Evolutionary conservation across 768 basidiomycete genomes (phyloP).

Genomic region (Cantharellus cinnabarinus): DNA sequence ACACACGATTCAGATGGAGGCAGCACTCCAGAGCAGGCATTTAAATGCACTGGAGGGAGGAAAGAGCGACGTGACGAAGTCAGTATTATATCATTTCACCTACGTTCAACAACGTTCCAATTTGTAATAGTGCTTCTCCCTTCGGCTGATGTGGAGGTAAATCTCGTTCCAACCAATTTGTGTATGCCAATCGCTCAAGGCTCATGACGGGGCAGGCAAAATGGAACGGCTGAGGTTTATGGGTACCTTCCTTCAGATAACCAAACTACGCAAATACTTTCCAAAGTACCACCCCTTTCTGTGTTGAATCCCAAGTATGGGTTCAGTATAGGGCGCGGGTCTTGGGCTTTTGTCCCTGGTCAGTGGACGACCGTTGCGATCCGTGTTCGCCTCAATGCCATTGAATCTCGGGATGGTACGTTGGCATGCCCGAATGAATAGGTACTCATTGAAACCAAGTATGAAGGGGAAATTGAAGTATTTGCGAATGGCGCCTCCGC

Average conservation of each 20-base stretch:
- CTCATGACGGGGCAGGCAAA: not conserved
- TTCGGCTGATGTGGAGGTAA: slow-evolving; percentile 42
- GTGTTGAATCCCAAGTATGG: slow-evolving; percentile 44
- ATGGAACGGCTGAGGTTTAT: slow-evolving; percentile 36
- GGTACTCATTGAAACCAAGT: not conserved
- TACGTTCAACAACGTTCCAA: too few relatives aligned
- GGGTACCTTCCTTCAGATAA: slow-evolving; percentile 37
- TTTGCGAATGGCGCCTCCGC: slow-evolving; percentile 46
- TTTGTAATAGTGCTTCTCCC: slow-evolving; percentile 30
- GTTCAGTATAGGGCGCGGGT: slow-evolving; percentile 45
- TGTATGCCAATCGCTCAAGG: not conserved
- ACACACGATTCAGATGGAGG: not conserved
- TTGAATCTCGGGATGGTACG: slow-evolving; percentile 40
- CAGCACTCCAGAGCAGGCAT: slow-evolving; percentile 17
- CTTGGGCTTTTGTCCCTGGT: slow-evolving; percentile 43
- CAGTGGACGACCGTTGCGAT: slow-evolving; percentile 47
- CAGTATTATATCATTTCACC: not conserved
- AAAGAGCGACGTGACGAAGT: slow-evolving; percentile 26
- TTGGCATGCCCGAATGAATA: not conserved
- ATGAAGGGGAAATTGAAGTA: slow-evolving; percentile 43
- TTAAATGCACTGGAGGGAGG: slow-evolving; percentile 44
- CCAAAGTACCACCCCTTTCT: slow-evolving; percentile 28
- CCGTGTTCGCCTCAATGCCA: slow-evolving; percentile 56
- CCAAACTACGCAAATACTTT: slow-evolving; percentile 27
- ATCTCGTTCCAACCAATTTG: not conserved